Percentiles rank a stretch among this genome's conserved stretches.
These are phyloP conservation scores for Ustilago shanxiensis DNA, from an alignment of 1,284 basidiomycete species.

Conservation along the genomic window DNA sequence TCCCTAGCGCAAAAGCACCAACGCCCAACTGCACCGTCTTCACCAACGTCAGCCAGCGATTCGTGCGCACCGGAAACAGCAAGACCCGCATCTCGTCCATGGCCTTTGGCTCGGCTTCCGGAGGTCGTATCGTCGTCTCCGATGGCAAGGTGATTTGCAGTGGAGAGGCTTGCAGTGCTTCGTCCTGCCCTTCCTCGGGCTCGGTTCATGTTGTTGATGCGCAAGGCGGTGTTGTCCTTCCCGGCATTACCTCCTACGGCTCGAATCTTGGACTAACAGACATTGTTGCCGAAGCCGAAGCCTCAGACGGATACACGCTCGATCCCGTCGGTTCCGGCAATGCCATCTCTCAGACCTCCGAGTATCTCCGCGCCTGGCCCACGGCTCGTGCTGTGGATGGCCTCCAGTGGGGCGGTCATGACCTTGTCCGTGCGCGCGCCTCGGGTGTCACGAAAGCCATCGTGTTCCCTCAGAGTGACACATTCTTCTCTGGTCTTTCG, in stretches of 20 bases:
- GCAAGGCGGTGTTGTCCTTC: constrained; percentile 44
- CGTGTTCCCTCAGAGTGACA: constrained; percentile 69
- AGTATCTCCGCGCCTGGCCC: constrained; percentile 33
- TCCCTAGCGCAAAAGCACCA: constrained; percentile 40
- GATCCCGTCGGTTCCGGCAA: constrained; percentile 23
- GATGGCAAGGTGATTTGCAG: constrained; percentile 48
- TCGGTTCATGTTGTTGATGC: constrained; percentile 27
- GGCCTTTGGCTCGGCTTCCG: not conserved
- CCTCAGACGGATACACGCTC: constrained; percentile 48
- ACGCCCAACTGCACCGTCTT: constrained; percentile 41
- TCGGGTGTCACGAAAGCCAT: constrained; percentile 77
- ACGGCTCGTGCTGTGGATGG: constrained; percentile 56
- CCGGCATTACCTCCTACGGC: constrained; percentile 58
- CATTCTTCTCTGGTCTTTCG: constrained; percentile 74
- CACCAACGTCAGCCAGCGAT: constrained; percentile 48
- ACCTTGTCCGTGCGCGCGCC: constrained; percentile 70
- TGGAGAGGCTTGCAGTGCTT: constrained; percentile 17
- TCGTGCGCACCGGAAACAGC: constrained; percentile 7
- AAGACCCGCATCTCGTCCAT: constrained; percentile 6
- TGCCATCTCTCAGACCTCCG: constrained; percentile 12
- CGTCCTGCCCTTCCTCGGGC: constrained; percentile 4
- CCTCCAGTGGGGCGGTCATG: constrained; percentile 59
- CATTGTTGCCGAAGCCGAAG: constrained; percentile 53
- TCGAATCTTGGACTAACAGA: constrained; percentile 60
- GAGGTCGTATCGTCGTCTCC: constrained; percentile 38